phyloP scores from a whole-genome alignment of 2,329 filamentous ascomycete genomes.

The Fusarium begoniae region DNA sequence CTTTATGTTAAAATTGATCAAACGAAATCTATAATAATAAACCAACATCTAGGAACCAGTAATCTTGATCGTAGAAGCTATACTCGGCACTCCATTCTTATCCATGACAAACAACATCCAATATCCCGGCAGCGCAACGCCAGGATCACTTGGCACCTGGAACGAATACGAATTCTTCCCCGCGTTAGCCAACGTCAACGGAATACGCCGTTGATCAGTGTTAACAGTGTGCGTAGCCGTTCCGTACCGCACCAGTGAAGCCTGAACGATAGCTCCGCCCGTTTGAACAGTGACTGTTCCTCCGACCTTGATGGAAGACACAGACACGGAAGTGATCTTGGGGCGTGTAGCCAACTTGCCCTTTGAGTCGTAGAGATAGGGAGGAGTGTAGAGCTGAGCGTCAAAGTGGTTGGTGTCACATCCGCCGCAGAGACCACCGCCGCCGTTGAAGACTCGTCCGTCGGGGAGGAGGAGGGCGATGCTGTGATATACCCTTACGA shows the following conservation, averaged over 20 bases:
- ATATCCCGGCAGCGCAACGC: conserved; percentile 30
- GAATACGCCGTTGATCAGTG: conserved; percentile 28
- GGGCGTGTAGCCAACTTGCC: conserved; percentile 18
- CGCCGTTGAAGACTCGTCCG: conserved; percentile 29
- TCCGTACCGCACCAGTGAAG: conserved; percentile 26
- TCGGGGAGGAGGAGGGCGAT: conserved; percentile 23
- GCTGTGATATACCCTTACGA: conserved; percentile 24
- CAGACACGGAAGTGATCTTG: conserved; percentile 10
- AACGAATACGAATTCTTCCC: conserved; percentile 22
- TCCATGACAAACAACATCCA: conserved; percentile 38
- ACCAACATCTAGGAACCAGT: background rate
- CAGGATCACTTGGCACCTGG: conserved; percentile 21
- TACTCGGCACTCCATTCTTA: conserved; percentile 23
- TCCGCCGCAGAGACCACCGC: conserved; percentile 18
- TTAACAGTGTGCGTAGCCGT: conserved; percentile 30
- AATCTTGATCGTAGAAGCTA: conserved; percentile 23
- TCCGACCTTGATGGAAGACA: background rate
- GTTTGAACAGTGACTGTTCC: conserved; percentile 8
- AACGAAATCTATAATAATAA: background rate
- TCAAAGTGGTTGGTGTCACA: conserved; percentile 33
- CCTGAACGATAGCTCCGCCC: background rate
- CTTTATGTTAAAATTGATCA: background rate
- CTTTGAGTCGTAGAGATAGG: conserved; percentile 19
- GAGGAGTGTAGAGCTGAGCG: conserved; percentile 27
- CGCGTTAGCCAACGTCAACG: background rate